Evolutionary conservation across 768 basidiomycete genomes (phyloP).

Genomic region (Lactifluus volemus): DNA sequence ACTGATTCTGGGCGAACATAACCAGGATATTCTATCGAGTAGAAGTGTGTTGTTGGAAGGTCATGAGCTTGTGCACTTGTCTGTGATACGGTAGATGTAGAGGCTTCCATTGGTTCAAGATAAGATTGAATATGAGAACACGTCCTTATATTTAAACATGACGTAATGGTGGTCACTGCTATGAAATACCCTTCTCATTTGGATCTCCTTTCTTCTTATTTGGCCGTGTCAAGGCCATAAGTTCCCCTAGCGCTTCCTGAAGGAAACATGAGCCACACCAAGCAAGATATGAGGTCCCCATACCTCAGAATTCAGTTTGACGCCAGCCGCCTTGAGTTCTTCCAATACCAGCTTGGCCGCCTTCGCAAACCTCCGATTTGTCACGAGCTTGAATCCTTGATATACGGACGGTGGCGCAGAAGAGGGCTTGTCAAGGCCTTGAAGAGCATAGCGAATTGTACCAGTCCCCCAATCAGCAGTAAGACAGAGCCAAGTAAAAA

Average conservation of each 20-base stretch:
- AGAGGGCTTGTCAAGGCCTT: constrained; percentile 41
- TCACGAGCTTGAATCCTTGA: constrained; percentile 46
- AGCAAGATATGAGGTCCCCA: constrained; percentile 14
- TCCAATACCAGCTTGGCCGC: constrained; percentile 38
- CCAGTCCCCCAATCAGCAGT: no score
- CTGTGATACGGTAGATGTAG: background rate
- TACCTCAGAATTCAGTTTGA: constrained; percentile 51
- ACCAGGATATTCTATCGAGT: constrained; percentile 87
- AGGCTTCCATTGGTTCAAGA: background rate
- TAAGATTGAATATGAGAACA: no score
- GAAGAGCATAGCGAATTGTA: background rate
- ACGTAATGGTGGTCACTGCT: no score
- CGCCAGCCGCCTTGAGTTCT: constrained; percentile 48
- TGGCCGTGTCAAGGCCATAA: constrained; percentile 27
- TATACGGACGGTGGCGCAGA: constrained; percentile 39
- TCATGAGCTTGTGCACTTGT: constrained; percentile 31
- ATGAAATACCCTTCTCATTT: constrained; percentile 1
- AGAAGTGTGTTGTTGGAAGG: constrained; percentile 53
- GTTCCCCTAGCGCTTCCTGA: constrained; percentile 42
- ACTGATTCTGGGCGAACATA: constrained; percentile 61
- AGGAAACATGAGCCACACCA: background rate
- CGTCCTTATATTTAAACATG: no score
- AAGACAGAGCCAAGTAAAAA: background rate
- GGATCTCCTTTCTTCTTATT: constrained; percentile 1
- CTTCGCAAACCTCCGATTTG: constrained; percentile 43